Percentiles rank a stretch among this genome's conserved stretches.
These are phyloP conservation scores for Clonostachys rhizophaga DNA, from an alignment of 2,329 filamentous ascomycete species.

Conservation along the genomic window DNA sequence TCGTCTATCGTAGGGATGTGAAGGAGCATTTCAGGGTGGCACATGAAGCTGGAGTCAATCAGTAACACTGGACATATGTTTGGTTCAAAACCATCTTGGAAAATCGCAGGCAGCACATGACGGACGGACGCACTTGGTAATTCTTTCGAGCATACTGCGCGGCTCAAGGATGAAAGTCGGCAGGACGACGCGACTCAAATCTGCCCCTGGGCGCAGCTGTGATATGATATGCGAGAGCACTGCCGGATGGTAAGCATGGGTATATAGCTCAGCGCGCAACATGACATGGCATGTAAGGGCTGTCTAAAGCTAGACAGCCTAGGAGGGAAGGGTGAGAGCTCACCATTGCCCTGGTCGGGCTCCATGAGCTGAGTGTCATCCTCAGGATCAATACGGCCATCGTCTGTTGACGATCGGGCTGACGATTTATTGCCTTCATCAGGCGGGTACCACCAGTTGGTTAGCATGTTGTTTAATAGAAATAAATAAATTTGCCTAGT, in stretches of 20 bases:
- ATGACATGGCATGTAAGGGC: background rate
- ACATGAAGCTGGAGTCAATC: conserved; percentile 77
- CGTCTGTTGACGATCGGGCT: conserved; percentile 51
- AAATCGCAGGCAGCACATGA: conserved; percentile 2
- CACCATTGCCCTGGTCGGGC: conserved; percentile 91
- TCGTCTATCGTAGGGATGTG: conserved; percentile 85
- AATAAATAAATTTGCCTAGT: background rate
- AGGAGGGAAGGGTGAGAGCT: conserved; percentile 20
- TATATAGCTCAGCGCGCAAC: background rate
- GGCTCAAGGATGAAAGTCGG: conserved; percentile 98
- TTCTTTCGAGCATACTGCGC: conserved; percentile 95
- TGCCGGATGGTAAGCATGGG: conserved; percentile 26
- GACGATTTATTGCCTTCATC: conserved; percentile 45
- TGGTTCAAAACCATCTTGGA: conserved; percentile 2
- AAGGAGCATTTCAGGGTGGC: conserved; percentile 92
- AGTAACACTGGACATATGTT: conserved; percentile 3
- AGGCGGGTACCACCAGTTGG: conserved; percentile 30
- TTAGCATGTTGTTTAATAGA: conserved; percentile 26
- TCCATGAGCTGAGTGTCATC: conserved; percentile 83
- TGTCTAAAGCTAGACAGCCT: background rate
- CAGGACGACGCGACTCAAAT: conserved; percentile 88
- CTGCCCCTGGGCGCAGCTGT: conserved; percentile 90
- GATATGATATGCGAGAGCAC: conserved; percentile 97
- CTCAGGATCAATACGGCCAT: conserved; percentile 37
- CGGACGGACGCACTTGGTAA: conserved; percentile 73